Evolutionary conservation across 495 filamentous ascomycete species (phyloP).

Genomic region (Cercophora scortea): DNA sequence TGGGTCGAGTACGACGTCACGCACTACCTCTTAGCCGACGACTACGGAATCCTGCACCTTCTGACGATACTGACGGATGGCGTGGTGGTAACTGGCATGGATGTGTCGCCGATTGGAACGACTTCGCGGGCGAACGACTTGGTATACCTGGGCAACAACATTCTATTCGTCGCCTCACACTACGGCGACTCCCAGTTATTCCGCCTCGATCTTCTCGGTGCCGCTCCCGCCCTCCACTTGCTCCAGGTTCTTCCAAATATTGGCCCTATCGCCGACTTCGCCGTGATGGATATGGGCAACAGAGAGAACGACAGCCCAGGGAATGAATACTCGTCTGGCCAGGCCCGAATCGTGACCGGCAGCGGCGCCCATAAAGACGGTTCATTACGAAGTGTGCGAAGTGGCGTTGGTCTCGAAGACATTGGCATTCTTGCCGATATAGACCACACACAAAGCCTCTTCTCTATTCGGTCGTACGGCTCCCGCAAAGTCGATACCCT

Average conservation of each 20-base stretch:
- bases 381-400: constrained; percentile 78
- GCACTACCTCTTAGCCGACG: constrained; percentile 80
- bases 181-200: constrained; percentile 87
- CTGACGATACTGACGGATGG: constrained; percentile 63
- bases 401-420: constrained; percentile 90
- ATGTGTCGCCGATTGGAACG: constrained; percentile 58
- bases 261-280: constrained; percentile 86
- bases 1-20: constrained; percentile 80
- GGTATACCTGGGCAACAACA: constrained; percentile 67
- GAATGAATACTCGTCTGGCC: constrained; percentile 87
- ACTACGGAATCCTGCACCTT: constrained; percentile 75
- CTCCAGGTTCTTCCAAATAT: constrained; percentile 78
- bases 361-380: constrained; percentile 85
- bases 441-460: constrained; percentile 61
- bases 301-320: constrained; percentile 64
- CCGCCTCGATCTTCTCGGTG: constrained; percentile 37
- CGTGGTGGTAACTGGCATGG: constrained; percentile 40
- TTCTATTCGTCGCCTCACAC: constrained; percentile 84
- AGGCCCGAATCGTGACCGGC: constrained; percentile 87
- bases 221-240: constrained; percentile 43
- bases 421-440: constrained; percentile 75
- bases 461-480: constrained; percentile 42
- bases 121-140: constrained; percentile 68
- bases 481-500: constrained; percentile 55
- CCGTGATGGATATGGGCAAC: constrained; percentile 89